These are phyloP conservation scores for Leishmania major DNA, from an alignment of 208 protist genomes.

Conservation along the genomic window DNA sequence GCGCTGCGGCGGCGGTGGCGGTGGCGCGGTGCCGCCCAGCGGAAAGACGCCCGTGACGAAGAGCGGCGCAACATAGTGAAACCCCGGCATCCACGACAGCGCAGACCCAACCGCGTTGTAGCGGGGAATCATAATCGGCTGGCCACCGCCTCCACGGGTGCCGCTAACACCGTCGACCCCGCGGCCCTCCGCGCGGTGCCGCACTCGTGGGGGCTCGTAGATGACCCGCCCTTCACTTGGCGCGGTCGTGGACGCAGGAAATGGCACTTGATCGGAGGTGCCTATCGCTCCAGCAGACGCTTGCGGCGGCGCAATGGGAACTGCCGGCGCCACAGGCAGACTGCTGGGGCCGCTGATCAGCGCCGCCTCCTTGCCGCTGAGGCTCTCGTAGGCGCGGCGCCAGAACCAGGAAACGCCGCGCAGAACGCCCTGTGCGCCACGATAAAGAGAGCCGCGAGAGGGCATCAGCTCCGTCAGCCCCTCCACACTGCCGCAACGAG, in stretches of 20 bases:
- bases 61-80: conserved; percentile 26
- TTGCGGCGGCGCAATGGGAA: neutral
- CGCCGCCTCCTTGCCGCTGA: conserved; percentile 15
- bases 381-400: neutral
- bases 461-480: conserved; percentile 5
- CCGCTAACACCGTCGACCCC: neutral
- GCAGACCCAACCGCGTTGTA: conserved; percentile 37
- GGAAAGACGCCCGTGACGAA: conserved; percentile 21
- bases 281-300: neutral
- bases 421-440: conserved; percentile 2
- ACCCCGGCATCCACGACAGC: conserved; percentile 45
- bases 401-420: conserved; percentile 16
- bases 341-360: conserved; percentile 2
- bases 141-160: neutral
- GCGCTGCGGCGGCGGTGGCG: neutral
- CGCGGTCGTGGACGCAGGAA: neutral
- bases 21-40: neutral
- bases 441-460: conserved; percentile 18
- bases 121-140: conserved; percentile 21
- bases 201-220: conserved; percentile 18
- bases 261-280: neutral
- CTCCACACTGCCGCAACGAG: conserved; percentile 2
- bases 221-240: neutral
- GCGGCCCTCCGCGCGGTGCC: conserved; percentile 12
- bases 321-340: neutral